Evolutionary conservation across 495 filamentous ascomycete species (phyloP).

Genomic region (Aspergillus panamensis): DNA sequence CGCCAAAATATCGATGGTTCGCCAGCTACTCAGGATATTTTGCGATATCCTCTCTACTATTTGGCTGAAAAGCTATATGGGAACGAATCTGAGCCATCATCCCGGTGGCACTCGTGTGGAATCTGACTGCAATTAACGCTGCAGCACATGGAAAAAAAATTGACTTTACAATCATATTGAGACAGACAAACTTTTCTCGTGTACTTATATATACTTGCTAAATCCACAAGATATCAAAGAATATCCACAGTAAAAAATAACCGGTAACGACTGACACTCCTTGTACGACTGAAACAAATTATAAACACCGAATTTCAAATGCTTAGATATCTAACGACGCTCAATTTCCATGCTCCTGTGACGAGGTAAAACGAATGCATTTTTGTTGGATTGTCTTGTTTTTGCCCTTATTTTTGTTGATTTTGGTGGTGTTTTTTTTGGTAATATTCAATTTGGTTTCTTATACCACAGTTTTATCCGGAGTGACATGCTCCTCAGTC

Average conservation of each 20-base stretch:
- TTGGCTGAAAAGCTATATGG: no score
- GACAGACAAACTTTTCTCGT: neutral
- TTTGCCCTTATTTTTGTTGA: neutral
- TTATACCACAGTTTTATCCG: conserved; percentile 30
- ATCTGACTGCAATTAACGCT: no score
- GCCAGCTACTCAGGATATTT: no score
- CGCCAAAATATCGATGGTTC: no score
- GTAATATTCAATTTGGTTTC: neutral
- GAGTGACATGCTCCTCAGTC: conserved; percentile 15
- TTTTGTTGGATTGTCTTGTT: conserved; percentile 5
- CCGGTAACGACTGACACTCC: conserved; percentile 14
- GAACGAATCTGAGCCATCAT: no score
- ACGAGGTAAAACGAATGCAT: conserved; percentile 1
- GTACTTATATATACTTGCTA: neutral
- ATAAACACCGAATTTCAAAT: conserved; percentile 31
- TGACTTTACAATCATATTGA: neutral
- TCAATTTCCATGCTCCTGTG: conserved; percentile 18
- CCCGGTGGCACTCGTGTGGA: no score
- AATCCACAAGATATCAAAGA: neutral
- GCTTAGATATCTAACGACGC: conserved; percentile 23
- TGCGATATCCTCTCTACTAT: no score
- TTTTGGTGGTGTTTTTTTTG: neutral
- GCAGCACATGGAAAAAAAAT: no score
- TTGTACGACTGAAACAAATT: neutral
- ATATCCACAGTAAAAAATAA: conserved; percentile 10